A percentile compares a stretch with the other conserved stretches of the same genome.
These are phyloP conservation scores for Lentinula sp. DNA, from an alignment of 768 basidiomycete species.

Conservation along the genomic window DNA sequence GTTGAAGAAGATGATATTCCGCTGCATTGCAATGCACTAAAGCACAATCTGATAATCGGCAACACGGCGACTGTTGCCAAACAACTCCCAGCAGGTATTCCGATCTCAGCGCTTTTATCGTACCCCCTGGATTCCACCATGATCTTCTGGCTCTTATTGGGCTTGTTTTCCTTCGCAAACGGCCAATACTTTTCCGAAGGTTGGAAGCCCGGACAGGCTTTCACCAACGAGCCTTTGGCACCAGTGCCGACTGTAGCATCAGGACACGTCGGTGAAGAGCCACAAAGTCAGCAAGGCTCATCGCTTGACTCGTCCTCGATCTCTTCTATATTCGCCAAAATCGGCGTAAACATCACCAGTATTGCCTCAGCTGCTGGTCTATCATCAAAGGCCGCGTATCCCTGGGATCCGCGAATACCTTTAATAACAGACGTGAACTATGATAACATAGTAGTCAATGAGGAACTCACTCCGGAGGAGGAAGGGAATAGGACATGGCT, in stretches of 20 bases:
- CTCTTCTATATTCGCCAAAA: constrained; percentile 41
- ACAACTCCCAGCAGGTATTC: too few species aligned
- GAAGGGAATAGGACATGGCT: constrained; percentile 71
- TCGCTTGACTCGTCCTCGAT: constrained; percentile 51
- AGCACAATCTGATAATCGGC: too few species aligned
- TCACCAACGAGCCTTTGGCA: constrained; percentile 16
- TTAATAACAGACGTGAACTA: constrained; percentile 83
- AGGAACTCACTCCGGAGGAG: constrained; percentile 57
- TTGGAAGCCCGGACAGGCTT: constrained; percentile 73
- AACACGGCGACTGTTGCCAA: too few species aligned
- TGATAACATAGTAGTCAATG: constrained; percentile 64
- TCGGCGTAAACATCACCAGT: constrained; percentile 73
- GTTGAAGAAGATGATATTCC: too few species aligned
- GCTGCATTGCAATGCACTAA: too few species aligned
- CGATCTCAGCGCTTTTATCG: too few species aligned
- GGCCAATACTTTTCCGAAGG: constrained; percentile 79
- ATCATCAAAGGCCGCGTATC: constrained; percentile 14
- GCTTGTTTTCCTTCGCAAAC: constrained; percentile 29
- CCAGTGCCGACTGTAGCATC: constrained; percentile 10
- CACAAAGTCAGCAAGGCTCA: constrained; percentile 21
- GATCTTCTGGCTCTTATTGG: constrained; percentile 36
- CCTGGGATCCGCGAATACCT: constrained; percentile 72
- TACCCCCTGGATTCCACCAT: constrained; percentile 28
- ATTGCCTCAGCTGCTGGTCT: constrained; percentile 26
- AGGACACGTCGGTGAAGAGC: constrained; percentile 17